phyloP scores from a whole-genome alignment of 495 filamentous ascomycete species.

The Jackrogersella multiformis region DNA sequence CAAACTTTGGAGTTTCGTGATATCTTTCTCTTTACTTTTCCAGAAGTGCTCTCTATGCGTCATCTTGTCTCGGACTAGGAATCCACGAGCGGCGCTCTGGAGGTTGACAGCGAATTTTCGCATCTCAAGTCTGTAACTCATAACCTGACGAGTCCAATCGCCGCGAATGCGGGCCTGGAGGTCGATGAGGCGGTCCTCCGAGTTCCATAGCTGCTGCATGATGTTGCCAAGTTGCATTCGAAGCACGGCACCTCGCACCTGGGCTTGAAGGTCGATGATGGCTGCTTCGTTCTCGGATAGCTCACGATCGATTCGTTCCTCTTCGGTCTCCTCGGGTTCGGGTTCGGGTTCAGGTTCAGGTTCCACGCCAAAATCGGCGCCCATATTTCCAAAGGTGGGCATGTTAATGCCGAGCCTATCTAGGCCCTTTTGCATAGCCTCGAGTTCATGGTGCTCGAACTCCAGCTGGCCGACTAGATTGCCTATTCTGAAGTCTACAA shows the following conservation, averaged over 20 bases:
- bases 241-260: conserved; percentile 82
- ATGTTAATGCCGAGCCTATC: conserved; percentile 94
- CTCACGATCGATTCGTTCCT: conserved; percentile 88
- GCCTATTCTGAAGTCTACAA: conserved; percentile 96
- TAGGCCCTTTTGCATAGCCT: conserved; percentile 94
- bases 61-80: conserved; percentile 73
- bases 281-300: conserved; percentile 75
- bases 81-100: conserved; percentile 83
- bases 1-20: conserved; percentile 84
- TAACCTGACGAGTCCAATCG: conserved; percentile 72
- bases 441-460: conserved; percentile 97
- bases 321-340: conserved; percentile 80
- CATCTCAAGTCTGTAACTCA: conserved; percentile 82
- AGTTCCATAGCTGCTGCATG: conserved; percentile 93
- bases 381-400: conserved; percentile 98
- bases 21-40: conserved; percentile 72
- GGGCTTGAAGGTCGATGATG: conserved; percentile 84
- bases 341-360: conserved; percentile 66
- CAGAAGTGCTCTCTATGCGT: conserved; percentile 70
- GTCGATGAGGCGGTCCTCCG: conserved; percentile 78
- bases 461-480: conserved; percentile 97
- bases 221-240: conserved; percentile 79
- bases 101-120: conserved; percentile 75
- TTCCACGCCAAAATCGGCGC: conserved; percentile 92
- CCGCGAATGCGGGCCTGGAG: conserved; percentile 87